Evolutionary conservation across 768 basidiomycete genomes (phyloP), one percentile per base, ranked within the genome.

Genomic region (Amanita pallidorosea): DNA sequence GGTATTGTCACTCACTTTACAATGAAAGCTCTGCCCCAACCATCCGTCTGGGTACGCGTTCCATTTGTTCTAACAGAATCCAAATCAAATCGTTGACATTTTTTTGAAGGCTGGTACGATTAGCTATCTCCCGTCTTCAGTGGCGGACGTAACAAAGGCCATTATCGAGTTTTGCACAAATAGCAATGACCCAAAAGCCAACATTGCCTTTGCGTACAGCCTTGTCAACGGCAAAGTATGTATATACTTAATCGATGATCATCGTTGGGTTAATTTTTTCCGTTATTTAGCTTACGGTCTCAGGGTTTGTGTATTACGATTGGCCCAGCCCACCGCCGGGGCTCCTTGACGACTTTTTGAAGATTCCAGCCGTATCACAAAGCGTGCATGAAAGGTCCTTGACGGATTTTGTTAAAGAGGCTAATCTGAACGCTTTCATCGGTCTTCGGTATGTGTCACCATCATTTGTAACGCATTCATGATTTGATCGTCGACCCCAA

Each of bases 1-100:
- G 83, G 82, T 1, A 75, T 83, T 27, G 77, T 83, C 2, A 83
- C 81, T 1, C 70, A 62, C 36, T 77, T 84, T 57, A 77, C 73
- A 0, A 47, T 84, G 18, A 73, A 72, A 53, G 68, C 77, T 0
- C 70, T 70, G 56, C 74, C 81, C 5, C 80, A 82, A 62, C 65
- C 65, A 0, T 60, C 73, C 62, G 75, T 84, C 52, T 84, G 80
- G 81, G 81, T 83, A 63, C 13, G 72, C 49, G 18, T 44, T 36
- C 11, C 8, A 25, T 29, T 2, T 34, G 4, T 15, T 31, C 25
- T 27, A 1, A 8, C 23, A 13, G 25, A 37, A 17, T 23, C n/a
- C 5, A 29, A 45, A 7, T 7, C n/a, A n/a, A n/a, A n/a, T n/a
- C 5, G 9, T 18, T 5, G 22, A 40, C 13, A 22, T 38, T 6